Conservation (phyloP, 2,329 filamentous ascomycete species). For the Chaetomiaceae sp. region DNA sequence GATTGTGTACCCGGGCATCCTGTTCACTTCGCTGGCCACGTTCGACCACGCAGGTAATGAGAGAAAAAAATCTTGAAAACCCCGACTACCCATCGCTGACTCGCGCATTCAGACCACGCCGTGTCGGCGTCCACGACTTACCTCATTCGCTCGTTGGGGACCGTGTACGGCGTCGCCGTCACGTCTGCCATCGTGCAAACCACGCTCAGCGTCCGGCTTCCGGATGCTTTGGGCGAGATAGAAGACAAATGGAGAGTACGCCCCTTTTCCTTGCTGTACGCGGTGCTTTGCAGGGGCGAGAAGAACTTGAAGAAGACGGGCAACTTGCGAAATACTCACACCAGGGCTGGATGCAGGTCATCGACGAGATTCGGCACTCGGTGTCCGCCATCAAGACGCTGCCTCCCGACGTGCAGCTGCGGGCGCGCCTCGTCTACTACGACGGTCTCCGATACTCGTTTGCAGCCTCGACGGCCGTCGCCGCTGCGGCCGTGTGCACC, state of each 20-base stretch:
- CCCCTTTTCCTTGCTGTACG: conserved; percentile 11
- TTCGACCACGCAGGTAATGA: conserved; percentile 56
- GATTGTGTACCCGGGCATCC: conserved; percentile 50
- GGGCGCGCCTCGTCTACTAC: conserved; percentile 54
- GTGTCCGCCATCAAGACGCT: conserved; percentile 49
- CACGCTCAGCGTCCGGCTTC: conserved; percentile 48
- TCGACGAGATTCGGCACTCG: conserved; percentile 57
- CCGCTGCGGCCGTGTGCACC: conserved; percentile 42
- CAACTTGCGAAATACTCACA: conserved; percentile 8
- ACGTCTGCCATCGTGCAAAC: conserved; percentile 59
- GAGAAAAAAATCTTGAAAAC: conserved; percentile 14
- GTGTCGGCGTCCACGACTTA: conserved; percentile 58
- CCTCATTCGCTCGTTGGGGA: conserved; percentile 56
- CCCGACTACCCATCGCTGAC: neutral
- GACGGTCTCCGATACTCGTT: conserved; percentile 52
- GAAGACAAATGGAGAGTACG: conserved; percentile 53
- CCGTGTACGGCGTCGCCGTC: conserved; percentile 58
- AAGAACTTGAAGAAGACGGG: too few relatives aligned
- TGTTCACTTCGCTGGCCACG: conserved; percentile 57
- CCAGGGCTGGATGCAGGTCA: conserved; percentile 39
- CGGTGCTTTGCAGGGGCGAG: neutral
- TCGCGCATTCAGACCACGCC: conserved; percentile 46
- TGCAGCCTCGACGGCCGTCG: conserved; percentile 46
- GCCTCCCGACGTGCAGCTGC: conserved; percentile 49
- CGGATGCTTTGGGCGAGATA: conserved; percentile 47